Evolutionary conservation across 2,329 filamentous ascomycete species (phyloP).

Genomic region (Macrophomina pseudophaseolina): DNA sequence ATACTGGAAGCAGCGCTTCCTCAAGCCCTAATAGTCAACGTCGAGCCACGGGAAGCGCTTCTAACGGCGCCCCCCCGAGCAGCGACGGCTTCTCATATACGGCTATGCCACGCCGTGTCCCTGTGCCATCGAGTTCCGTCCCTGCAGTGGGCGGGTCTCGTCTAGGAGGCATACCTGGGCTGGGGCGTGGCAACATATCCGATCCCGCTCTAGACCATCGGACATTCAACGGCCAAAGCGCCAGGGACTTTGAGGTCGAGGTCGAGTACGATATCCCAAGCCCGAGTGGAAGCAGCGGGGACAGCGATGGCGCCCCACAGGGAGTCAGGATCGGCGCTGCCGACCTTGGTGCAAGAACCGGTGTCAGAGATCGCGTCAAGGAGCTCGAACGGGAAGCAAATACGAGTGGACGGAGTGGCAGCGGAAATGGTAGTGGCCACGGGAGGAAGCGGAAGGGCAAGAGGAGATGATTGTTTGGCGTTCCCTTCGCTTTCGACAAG

Average conservation of each 20-base stretch:
- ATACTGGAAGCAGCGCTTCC: conserved; percentile 25
- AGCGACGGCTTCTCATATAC: conserved; percentile 36
- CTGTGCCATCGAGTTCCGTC: conserved; percentile 33
- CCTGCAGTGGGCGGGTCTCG: conserved; percentile 9
- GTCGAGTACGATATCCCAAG: conserved; percentile 21
- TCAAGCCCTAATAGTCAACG: conserved; percentile 38
- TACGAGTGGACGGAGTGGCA: conserved; percentile 9
- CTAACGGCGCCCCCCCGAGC: conserved; percentile 31
- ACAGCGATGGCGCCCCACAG: conserved; percentile 10
- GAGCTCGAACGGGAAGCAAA: conserved; percentile 19
- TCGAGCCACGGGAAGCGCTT: background rate
- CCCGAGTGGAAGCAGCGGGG: conserved; percentile 21
- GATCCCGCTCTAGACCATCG: conserved; percentile 10
- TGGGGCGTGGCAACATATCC: conserved; percentile 7
- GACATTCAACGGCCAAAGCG: background rate
- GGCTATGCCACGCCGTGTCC: conserved; percentile 43
- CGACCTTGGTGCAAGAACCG: background rate
- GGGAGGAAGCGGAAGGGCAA: conserved; percentile 14
- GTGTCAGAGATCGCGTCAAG: conserved; percentile 5
- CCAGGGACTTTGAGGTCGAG: conserved; percentile 7
- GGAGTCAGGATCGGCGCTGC: background rate
- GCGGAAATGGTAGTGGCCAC: conserved; percentile 10
- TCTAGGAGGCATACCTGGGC: background rate
- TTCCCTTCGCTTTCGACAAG: background rate
- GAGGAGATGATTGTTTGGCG: background rate